Evolutionary conservation across 495 filamentous ascomycete genomes (phyloP), one percentile per base, ranked within the genome.

Genomic region (Neurospora tetrasperma): DNA sequence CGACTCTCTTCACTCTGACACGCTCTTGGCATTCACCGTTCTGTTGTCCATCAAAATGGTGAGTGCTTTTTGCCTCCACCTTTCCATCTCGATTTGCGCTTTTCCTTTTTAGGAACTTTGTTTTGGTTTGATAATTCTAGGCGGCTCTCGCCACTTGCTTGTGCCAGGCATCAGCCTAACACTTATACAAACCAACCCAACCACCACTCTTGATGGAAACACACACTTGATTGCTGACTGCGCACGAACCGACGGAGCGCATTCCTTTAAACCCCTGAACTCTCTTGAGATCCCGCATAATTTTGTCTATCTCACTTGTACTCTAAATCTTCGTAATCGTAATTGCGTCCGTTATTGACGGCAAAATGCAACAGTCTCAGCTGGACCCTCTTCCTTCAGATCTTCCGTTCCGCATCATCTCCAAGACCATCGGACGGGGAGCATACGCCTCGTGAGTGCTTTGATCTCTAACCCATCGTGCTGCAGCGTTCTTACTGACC

Each of bases 361-460:
- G 68, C 70, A 80, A 73, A 68, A 87, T 84, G 82, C 81, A 83
- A 81, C 91, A 97, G 86, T 96, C 93, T 72, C 96, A 99, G 83
- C 83, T 93, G 69, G 93, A 94, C 76, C 94, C 94, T 73, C 86
- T 98, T 62, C 96, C 96, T 44, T 86, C 78, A 74, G 88, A 97
- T 76, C 85, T 99, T 54, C 96, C 96, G 39, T 99, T 99, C 82
- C 89, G 96, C 72, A 90, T 99, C 79, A 88, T 99, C 76, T 97
- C 94, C 41, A 94, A 95, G 78, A 99, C 96, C 44, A 97, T 99
- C 76, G 96, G 96, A 59, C 89, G 92, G 81, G 96, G 96, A 74
- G 96, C 96, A 71, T 99, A 99, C 88, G 96, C 96, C 77, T 97
- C 93, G 96, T 98, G 82, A 82, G 91, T 84, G 71, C 70, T 66